phyloP scores from a whole-genome alignment of 202 grass and related monocot genomes.

The Cymbopogon flexuosus region DNA sequence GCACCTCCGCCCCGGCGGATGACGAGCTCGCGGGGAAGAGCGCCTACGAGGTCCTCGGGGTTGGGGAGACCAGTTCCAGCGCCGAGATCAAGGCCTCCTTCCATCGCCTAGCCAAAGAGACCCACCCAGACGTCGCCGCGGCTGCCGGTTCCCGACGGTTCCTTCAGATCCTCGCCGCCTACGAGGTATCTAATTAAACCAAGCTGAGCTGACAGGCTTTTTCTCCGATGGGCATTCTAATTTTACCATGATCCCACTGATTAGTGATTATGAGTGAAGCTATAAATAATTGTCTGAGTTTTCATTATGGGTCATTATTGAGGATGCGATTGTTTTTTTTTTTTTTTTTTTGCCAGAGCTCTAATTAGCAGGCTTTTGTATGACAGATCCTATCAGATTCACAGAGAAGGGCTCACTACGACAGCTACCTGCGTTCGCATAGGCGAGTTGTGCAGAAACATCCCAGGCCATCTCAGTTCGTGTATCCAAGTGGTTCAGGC shows the following conservation, averaged over 20 bases:
- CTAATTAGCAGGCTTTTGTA: background rate
- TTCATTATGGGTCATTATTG: background rate
- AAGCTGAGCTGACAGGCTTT: background rate
- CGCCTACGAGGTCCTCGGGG: constrained; percentile 87
- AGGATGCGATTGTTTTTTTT: background rate
- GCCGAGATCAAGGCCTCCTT: constrained; percentile 87
- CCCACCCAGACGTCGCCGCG: constrained; percentile 73
- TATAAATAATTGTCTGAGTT: background rate
- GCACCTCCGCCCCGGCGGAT: constrained; percentile 17
- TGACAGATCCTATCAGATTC: constrained; percentile 89
- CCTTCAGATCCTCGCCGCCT: constrained; percentile 87
- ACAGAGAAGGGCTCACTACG: constrained; percentile 65
- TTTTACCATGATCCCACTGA: background rate
- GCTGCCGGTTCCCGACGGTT: constrained; percentile 47
- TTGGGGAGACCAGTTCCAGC: constrained; percentile 58
- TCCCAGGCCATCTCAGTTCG: constrained; percentile 43
- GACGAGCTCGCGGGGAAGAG: constrained; percentile 46
- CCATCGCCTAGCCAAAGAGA: constrained; percentile 87
- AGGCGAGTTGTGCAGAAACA: constrained; percentile 45
- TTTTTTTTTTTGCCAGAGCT: too few species aligned
- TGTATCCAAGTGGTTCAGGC: constrained; percentile 44
- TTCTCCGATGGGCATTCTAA: background rate
- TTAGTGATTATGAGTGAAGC: background rate
- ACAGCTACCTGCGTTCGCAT: constrained; percentile 62
- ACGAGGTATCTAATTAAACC: constrained; percentile 55